Conservation (phyloP, 371 early-diverging fungal genomes). For the Choanephora cucurbitarum region DNA sequence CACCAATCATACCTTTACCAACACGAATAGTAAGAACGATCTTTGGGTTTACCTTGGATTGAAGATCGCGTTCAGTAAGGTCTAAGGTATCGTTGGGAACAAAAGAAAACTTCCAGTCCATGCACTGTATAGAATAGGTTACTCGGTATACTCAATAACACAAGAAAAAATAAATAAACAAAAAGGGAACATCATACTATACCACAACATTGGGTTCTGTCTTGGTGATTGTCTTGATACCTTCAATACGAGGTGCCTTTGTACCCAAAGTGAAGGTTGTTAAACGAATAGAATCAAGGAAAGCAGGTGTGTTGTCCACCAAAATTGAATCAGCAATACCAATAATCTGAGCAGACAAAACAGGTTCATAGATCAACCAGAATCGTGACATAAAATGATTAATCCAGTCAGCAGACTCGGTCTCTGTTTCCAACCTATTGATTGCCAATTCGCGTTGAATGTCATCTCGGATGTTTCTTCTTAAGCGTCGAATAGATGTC, state of each 20-base stretch:
- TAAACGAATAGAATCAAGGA: constrained; percentile 89
- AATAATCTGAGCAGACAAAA: constrained; percentile 80
- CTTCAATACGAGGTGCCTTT: constrained; percentile 92
- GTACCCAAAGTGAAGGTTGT: constrained; percentile 97
- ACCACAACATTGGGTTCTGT: constrained; percentile 87
- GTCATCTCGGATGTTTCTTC: constrained; percentile 74
- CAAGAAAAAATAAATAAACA: neutral
- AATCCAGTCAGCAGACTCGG: constrained; percentile 97
- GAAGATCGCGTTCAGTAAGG: constrained; percentile 67
- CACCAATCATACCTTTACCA: constrained; percentile 82
- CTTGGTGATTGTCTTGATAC: constrained; percentile 82
- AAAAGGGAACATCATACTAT: constrained; percentile 7
- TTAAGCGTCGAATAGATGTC: constrained; percentile 72
- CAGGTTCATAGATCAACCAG: constrained; percentile 97
- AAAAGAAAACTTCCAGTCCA: constrained; percentile 86
- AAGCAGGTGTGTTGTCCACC: constrained; percentile 84
- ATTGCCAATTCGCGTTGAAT: constrained; percentile 64
- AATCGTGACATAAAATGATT: constrained; percentile 85
- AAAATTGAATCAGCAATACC: constrained; percentile 77
- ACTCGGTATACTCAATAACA: no score
- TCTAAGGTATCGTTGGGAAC: constrained; percentile 81
- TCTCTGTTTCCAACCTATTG: constrained; percentile 56
- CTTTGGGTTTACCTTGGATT: constrained; percentile 84
- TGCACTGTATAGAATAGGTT: no score
- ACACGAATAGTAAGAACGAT: constrained; percentile 89